phyloP scores from a whole-genome alignment of 2,329 filamentous ascomycete species.

The Ceratocystis cacaofunesta region DNA sequence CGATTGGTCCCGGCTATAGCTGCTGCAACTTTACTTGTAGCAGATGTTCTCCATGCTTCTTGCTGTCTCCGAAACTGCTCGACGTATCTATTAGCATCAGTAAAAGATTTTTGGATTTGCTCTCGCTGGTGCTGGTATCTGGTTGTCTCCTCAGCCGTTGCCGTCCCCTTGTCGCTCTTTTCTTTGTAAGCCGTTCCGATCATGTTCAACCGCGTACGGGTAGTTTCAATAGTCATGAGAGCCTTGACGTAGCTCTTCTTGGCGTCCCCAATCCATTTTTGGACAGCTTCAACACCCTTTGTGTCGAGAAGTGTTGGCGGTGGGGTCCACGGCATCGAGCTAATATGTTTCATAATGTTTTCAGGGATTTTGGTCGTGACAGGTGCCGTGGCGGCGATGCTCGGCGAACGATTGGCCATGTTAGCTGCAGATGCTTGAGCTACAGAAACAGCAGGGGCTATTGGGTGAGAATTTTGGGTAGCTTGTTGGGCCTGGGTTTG shows the following conservation, averaged over 20 bases:
- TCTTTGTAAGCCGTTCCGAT: constrained; percentile 32
- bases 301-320: constrained; percentile 31
- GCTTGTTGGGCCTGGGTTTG: constrained; percentile 9
- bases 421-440: constrained; percentile 18
- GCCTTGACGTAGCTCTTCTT: constrained; percentile 35
- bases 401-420: constrained; percentile 18
- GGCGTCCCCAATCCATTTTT: constrained; percentile 35
- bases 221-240: constrained; percentile 35
- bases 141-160: constrained; percentile 33
- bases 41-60: constrained; percentile 22
- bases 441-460: constrained; percentile 14
- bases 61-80: constrained; percentile 34
- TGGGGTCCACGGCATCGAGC: constrained; percentile 32
- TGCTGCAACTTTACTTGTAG: constrained; percentile 11
- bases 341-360: constrained; percentile 33
- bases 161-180: constrained; percentile 29
- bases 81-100: constrained; percentile 34
- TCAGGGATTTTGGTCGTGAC: constrained; percentile 28
- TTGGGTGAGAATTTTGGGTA: constrained; percentile 8
- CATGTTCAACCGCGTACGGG: constrained; percentile 27
- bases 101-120: constrained; percentile 30
- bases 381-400: constrained; percentile 19
- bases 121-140: constrained; percentile 32
- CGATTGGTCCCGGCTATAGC: constrained; percentile 13
- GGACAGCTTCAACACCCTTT: constrained; percentile 28